Percentiles rank a stretch among this genome's conserved stretches.
These are phyloP conservation scores for Pyrenochaeta sp. DNA, from an alignment of 2,329 filamentous ascomycete genomes.

Conservation along the genomic window DNA sequence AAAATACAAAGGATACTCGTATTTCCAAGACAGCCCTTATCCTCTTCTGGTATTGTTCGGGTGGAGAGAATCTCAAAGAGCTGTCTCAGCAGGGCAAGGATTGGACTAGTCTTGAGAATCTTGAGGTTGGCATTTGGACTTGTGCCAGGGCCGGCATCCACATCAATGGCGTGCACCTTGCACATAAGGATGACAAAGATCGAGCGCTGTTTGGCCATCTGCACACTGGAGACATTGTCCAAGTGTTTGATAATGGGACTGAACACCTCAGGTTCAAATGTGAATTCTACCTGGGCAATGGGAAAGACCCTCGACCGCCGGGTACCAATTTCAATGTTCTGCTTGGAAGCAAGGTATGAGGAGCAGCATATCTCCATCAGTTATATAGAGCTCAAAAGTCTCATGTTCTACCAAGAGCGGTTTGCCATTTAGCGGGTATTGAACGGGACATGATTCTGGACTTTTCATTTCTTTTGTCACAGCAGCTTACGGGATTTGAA, in stretches of 20 bases:
- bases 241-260: constrained; percentile 66
- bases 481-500: constrained; percentile 5
- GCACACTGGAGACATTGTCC: constrained; percentile 78
- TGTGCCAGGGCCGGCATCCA: constrained; percentile 78
- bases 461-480: constrained; percentile 4
- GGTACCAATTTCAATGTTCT: constrained; percentile 35
- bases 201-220: constrained; percentile 69
- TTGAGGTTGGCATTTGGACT: constrained; percentile 78
- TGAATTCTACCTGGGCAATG: constrained; percentile 53
- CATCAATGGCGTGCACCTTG: constrained; percentile 76
- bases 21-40: constrained; percentile 85
- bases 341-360: constrained; percentile 21
- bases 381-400: background rate
- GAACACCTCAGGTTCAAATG: constrained; percentile 52
- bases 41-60: constrained; percentile 67
- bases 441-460: background rate
- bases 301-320: constrained; percentile 33
- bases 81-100: constrained; percentile 56
- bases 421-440: constrained; percentile 12
- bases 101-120: constrained; percentile 60
- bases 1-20: constrained; percentile 68
- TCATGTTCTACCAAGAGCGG: background rate
- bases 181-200: constrained; percentile 60
- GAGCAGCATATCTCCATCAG: no score
- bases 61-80: constrained; percentile 66